Percentiles rank a stretch among this genome's conserved stretches.
Evolutionary conservation across 257 asterid genomes (phyloP).

Genomic region (Fraxinus anomala): DNA sequence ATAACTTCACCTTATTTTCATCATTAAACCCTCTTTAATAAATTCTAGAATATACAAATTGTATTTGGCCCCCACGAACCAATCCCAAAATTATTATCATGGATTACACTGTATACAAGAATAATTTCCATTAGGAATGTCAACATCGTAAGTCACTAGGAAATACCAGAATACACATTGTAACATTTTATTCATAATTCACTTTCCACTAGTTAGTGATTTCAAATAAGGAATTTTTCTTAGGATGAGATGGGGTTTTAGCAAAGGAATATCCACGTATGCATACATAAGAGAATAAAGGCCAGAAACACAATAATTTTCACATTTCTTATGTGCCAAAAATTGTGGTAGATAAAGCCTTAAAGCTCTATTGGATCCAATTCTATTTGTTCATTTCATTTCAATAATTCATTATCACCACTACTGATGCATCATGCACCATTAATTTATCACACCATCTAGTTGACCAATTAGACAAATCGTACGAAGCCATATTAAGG

Average conservation of each 20-base stretch:
- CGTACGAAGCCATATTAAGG: neutral
- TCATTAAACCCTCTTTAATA: neutral
- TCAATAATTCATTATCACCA: conserved; percentile 25
- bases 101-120: neutral
- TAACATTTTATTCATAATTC: neutral
- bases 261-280: conserved; percentile 24
- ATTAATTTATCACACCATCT: conserved; percentile 24
- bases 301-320: neutral
- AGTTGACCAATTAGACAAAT: neutral
- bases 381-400: conserved; percentile 2
- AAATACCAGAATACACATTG: neutral
- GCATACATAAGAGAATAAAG: neutral
- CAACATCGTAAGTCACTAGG: neutral
- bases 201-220: neutral
- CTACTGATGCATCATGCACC: conserved; percentile 21
- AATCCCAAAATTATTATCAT: conserved; percentile 9
- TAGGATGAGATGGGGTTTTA: conserved; percentile 19
- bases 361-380: conserved; percentile 25
- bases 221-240: neutral
- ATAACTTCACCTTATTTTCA: too few relatives aligned
- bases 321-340: conserved; percentile 13
- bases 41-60: conserved; percentile 1
- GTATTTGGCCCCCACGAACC: neutral
- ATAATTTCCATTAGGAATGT: neutral
- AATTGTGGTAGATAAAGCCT: conserved; percentile 27